Evolutionary conservation across 2,329 filamentous ascomycete genomes (phyloP), one percentile per base, ranked within the genome.

Genomic region (Fonsecaea pedrosoi): DNA sequence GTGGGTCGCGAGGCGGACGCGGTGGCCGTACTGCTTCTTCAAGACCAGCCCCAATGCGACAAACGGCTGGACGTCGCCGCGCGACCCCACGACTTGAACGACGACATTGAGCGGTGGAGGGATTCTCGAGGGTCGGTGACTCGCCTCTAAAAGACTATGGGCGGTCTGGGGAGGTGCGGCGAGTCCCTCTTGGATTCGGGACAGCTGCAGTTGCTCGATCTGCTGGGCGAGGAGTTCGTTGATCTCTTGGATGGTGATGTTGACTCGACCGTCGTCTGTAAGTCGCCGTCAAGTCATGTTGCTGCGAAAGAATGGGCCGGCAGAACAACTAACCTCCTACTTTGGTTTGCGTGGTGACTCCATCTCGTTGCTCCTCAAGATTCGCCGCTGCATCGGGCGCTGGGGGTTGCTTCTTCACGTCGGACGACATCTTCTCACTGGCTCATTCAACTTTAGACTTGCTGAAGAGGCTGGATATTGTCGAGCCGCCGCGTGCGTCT

Each of bases 61-160:
- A 73, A 92, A 92, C 0, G 90, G 90, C 75, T 93, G 90, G 1
- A 92, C 89, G 74, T 92, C 90, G 57, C 90, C 90, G 40, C 90
- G 82, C 8, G 89, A 91, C 5, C 90, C 90, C 8, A 92, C 89
- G 25, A 92, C 89, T 72, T 92, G 90, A 59, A 92, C 87, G 53
- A 91, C 90, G 34, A 92, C 82, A 76, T 92, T 92, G 21, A 92
- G 82, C 75, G 91, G 91, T 57, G 91, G 80, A 53, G 78, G 80
- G 0, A 86, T 84, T 6, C 85, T 84, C 1, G 82, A 83, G 4
- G 76, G 82, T 73, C 88, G 30, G 7, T 87, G 86, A 57, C 82
- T 81, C 42, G 88, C 89, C 63, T 89, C 89, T 2, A 93, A 82
- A 48, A 85, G 89, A 9, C 89, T 86, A 0, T 90, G 90, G 42